Base-by-base conservation (phyloP, 2,329 filamentous ascomycete species). In the Alternaria dauci region DNA sequence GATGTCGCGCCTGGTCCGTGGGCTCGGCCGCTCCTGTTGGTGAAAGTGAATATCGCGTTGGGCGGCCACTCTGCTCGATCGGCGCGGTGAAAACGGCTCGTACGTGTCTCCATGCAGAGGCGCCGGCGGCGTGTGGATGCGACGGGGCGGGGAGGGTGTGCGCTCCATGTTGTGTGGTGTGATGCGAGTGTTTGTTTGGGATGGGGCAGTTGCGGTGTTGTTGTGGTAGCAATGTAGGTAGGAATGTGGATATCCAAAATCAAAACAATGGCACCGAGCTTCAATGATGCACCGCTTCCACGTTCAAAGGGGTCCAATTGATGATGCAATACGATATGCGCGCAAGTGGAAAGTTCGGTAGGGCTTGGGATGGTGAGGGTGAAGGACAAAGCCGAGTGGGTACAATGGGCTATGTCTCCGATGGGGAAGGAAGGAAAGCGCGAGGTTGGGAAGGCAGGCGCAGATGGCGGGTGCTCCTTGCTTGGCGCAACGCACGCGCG, bases 11-110 rank as follows among this genome's bases (percentile, higher is more conserved):
- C 67, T 58, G 18, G 70, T 58, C 34, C 70, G 73, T 54, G 69
- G 65, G 65, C 66, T 70, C 5, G 62, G 52, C 52, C 69, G 65
- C 62, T 71, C 68, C 43, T 65, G 69, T 69, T 75, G 67, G 54
- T 75, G 67, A 70, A 62, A 52, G 51, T 72, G 64, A 69, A 63
- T 58, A 39, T 72, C 62, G 69, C 83, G 82, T 70, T 88, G 85
- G 42, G 83, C 83, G 58, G 86, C 87, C 68, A 91, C 84, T 67
- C 90, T 86, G 61, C 86, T 85, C 30, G 75, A 76, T 71, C 91
- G 90, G 76, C 90, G 86, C 55, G 89, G 88, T 61, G 89, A 88
- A 74, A 88, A 93, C 44, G 91, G 91, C 72, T 91, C 86, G 83
- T 89, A 93, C 64, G 83, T 80, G 78, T 94, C 91, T 48, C 90